These are phyloP conservation scores for Carex parvula DNA, from an alignment of 176 grass and related monocot species.

Conservation along the genomic window DNA sequence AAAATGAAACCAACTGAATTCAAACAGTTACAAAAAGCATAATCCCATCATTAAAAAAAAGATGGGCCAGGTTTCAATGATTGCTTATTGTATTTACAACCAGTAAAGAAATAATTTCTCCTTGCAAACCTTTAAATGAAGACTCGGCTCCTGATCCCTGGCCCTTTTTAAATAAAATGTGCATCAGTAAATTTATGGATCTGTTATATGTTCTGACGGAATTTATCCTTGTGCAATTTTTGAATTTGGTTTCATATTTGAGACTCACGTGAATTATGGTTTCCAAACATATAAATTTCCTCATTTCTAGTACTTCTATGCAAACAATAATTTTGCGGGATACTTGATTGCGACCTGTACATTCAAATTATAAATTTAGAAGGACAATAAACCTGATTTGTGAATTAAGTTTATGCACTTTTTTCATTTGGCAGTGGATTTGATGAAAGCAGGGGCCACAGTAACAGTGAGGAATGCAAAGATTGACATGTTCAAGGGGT, in stretches of 20 bases:
- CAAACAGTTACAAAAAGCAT: not conserved
- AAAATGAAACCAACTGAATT: not conserved
- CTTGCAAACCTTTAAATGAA: not conserved
- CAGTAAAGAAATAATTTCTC: not conserved
- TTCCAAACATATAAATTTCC: not conserved
- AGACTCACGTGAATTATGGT: not conserved
- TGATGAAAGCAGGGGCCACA: slow-evolving; percentile 25
- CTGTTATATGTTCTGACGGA: not conserved
- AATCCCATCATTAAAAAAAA: not conserved
- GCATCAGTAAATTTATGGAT: not conserved
- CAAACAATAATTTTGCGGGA: not conserved
- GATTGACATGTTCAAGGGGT: slow-evolving; percentile 27
- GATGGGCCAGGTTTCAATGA: not conserved
- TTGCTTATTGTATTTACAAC: not conserved
- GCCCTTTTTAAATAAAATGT: not conserved
- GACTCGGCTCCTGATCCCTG: not conserved
- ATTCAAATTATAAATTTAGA: not conserved
- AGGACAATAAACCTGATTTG: not conserved
- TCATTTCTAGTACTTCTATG: not conserved
- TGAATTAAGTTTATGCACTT: not conserved
- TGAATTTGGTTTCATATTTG: not conserved
- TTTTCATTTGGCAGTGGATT: slow-evolving; percentile 20
- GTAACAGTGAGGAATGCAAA: slow-evolving; percentile 20
- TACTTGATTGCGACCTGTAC: not conserved
- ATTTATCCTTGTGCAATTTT: not conserved